Evolutionary conservation across 2,329 filamentous ascomycete genomes (phyloP).

Genomic region (Myriosclerotinia scirpicola): DNA sequence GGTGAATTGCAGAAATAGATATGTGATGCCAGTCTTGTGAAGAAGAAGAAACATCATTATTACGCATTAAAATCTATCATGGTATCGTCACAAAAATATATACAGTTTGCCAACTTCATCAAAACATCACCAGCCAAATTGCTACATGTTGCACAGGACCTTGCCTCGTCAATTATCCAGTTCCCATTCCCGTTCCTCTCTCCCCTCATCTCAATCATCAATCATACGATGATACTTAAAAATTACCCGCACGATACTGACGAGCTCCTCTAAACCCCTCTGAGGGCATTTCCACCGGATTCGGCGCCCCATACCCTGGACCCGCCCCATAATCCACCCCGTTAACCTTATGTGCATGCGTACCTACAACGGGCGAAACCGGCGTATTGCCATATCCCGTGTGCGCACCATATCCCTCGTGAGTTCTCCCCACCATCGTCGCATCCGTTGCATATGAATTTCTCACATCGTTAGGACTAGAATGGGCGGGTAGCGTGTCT

Average conservation of each 20-base stretch:
- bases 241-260: slow-evolving; percentile 1
- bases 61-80: slow-evolving; percentile 16
- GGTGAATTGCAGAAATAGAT: neutral
- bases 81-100: slow-evolving; percentile 1
- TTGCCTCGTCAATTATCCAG: neutral
- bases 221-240: neutral
- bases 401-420: slow-evolving; percentile 8
- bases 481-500: slow-evolving; percentile 44
- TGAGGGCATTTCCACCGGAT: slow-evolving; percentile 1
- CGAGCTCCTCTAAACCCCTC: neutral
- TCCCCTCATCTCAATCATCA: neutral
- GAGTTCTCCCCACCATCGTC: slow-evolving; percentile 31
- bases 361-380: slow-evolving; percentile 5
- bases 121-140: neutral
- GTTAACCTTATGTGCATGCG: slow-evolving; percentile 6
- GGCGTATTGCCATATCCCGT: slow-evolving; percentile 1
- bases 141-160: neutral
- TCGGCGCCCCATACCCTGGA: neutral
- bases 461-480: slow-evolving; percentile 43
- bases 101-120: neutral
- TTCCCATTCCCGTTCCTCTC: neutral
- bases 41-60: neutral
- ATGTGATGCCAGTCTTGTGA: neutral
- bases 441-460: slow-evolving; percentile 35
- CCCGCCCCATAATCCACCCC: slow-evolving; percentile 1